Conservation (phyloP, 1,284 basidiomycete species). For the Polyporus tsugae region DNA sequence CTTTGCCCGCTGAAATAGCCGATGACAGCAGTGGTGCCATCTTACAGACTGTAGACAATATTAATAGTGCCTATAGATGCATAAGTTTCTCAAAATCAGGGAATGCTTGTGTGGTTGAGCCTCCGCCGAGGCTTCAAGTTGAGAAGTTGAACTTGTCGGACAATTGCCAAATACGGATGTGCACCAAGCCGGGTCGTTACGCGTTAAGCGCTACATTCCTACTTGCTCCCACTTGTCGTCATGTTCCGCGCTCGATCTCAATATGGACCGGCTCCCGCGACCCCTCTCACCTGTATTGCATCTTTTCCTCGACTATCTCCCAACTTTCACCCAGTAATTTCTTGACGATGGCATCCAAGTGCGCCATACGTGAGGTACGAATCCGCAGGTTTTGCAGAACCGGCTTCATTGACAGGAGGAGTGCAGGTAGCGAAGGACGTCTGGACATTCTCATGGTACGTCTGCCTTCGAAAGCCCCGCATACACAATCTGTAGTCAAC, state of each 20-base stretch:
- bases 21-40: background rate
- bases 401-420: background rate
- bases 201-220: background rate
- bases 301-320: background rate
- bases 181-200: background rate
- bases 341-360: constrained; percentile 10
- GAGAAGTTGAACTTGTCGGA: background rate
- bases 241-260: background rate
- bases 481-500: background rate
- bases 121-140: background rate
- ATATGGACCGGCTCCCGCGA: background rate
- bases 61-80: background rate
- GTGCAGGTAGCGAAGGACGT: constrained; percentile 64
- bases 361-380: constrained; percentile 16
- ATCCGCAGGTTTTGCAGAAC: background rate
- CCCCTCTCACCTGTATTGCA: background rate
- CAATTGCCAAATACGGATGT: background rate
- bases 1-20: background rate
- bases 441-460: constrained; percentile 79
- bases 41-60: background rate
- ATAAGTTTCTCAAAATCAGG: background rate
- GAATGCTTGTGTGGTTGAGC: background rate
- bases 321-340: background rate
- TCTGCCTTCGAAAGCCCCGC: background rate
- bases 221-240: background rate